Conservation (phyloP, 2,329 filamentous ascomycete genomes). For the Dissoconium aciculare region DNA sequence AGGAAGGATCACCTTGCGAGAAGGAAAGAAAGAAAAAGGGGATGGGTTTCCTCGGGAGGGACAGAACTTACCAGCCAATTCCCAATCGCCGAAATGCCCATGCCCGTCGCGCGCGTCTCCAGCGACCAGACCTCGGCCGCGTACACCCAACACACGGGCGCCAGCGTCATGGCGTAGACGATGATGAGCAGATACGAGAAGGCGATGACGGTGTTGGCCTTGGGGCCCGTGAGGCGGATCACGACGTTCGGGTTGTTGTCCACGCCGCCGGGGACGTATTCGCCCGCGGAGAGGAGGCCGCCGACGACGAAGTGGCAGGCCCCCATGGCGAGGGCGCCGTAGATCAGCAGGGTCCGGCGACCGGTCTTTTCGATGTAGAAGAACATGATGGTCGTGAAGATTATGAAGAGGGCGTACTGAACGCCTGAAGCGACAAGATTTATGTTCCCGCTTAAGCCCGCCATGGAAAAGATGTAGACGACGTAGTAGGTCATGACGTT, state of each 20-base stretch:
- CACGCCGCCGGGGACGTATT: conserved; percentile 31
- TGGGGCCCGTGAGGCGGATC: conserved; percentile 37
- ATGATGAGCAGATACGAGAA: conserved; percentile 51
- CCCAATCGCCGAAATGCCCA: conserved; percentile 40
- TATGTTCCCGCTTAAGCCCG: conserved; percentile 38
- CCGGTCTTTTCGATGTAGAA: conserved; percentile 30
- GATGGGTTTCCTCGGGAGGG: background rate
- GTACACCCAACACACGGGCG: conserved; percentile 51
- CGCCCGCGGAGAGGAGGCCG: conserved; percentile 30
- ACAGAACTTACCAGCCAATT: conserved; percentile 27
- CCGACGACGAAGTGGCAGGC: conserved; percentile 74
- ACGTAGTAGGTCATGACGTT: conserved; percentile 44
- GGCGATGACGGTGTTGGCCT: conserved; percentile 48
- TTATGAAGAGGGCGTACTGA: conserved; percentile 30
- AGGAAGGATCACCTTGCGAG: too few relatives aligned
- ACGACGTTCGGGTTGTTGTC: conserved; percentile 37
- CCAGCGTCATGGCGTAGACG: conserved; percentile 48
- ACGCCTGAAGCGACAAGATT: conserved; percentile 29
- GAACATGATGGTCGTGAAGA: conserved; percentile 28
- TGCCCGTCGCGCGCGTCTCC: conserved; percentile 44
- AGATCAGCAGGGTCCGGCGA: conserved; percentile 37
- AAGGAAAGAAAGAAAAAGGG: background rate
- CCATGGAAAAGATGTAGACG: conserved; percentile 47
- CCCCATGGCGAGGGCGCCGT: conserved; percentile 66
- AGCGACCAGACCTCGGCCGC: conserved; percentile 49